Percentiles rank a stretch among this genome's conserved stretches.
Evolutionary conservation across 73 alveolate genomes (phyloP).

Genomic region (Breviolum minutum): DNA sequence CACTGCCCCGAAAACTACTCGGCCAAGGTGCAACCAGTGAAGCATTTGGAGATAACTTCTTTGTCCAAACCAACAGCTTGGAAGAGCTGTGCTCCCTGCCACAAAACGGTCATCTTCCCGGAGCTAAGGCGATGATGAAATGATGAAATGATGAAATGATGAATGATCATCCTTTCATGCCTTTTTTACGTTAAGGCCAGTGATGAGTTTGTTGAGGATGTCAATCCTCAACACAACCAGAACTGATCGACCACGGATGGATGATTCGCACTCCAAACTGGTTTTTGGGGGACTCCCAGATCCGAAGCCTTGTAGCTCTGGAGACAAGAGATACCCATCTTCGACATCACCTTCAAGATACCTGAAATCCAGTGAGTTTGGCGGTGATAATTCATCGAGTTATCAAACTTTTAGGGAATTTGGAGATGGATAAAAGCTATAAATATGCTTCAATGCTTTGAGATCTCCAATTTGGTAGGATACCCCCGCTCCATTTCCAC

Average conservation of each 20-base stretch:
- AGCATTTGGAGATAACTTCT: conserved; percentile 88
- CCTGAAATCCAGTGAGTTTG: not conserved
- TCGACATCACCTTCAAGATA: conserved; percentile 94
- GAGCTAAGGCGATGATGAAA: not conserved
- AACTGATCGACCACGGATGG: too few relatives aligned
- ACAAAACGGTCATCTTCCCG: not conserved
- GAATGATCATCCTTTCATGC: too few relatives aligned
- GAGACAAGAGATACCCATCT: conserved; percentile 94
- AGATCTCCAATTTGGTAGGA: too few relatives aligned
- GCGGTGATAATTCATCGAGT: too few relatives aligned
- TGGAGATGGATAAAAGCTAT: too few relatives aligned
- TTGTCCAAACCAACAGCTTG: conserved; percentile 87
- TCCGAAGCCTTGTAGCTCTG: conserved; percentile 51
- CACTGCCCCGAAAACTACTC: not conserved
- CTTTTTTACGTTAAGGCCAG: too few relatives aligned
- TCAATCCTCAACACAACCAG: too few relatives aligned
- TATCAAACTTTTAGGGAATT: too few relatives aligned
- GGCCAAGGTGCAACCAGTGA: conserved; percentile 71
- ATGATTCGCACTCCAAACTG: not conserved
- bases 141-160: too few relatives aligned
- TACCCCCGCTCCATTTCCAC: too few relatives aligned
- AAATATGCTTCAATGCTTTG: too few relatives aligned
- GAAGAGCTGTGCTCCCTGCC: conserved; percentile 86
- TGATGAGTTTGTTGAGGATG: too few relatives aligned
- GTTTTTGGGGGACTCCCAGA: not conserved